Conservation (phyloP, 495 filamentous ascomycete species). For the Trichoderma orchidacearum region DNA sequence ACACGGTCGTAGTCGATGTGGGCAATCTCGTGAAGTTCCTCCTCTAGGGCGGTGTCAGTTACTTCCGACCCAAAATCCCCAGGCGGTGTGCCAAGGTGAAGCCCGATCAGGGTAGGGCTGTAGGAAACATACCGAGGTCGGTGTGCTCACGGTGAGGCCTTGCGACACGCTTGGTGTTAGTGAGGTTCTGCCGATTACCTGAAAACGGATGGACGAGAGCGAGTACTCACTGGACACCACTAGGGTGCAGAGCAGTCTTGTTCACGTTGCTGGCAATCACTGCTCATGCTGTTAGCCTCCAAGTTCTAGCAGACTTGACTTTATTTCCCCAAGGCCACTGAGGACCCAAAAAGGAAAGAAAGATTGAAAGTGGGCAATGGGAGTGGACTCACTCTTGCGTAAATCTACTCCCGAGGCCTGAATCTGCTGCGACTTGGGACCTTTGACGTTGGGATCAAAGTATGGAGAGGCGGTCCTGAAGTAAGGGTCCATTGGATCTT, state of each 20-base stretch:
- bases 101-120: background rate
- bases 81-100: background rate
- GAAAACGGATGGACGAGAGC: conserved; percentile 8
- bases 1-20: conserved; percentile 99
- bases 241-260: conserved; percentile 76
- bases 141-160: conserved; percentile 82
- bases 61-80: background rate
- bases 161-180: conserved; percentile 17
- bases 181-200: conserved; percentile 6
- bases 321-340: background rate
- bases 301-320: background rate
- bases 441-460: conserved; percentile 31
- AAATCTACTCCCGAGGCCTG: conserved; percentile 17
- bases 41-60: conserved; percentile 37
- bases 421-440: conserved; percentile 29
- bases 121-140: conserved; percentile 52
- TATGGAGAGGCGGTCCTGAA: conserved; percentile 34
- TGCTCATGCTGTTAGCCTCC: conserved; percentile 23
- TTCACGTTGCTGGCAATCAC: conserved; percentile 65
- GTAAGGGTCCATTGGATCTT: conserved; percentile 34
- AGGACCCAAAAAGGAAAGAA: background rate
- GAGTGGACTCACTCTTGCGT: conserved; percentile 25
- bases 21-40: conserved; percentile 94
- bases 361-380: background rate
- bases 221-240: conserved; percentile 72